Evolutionary conservation across 495 filamentous ascomycete genomes (phyloP), one percentile per base, ranked within the genome.

Genomic region (Oleoguttula mirabilis): DNA sequence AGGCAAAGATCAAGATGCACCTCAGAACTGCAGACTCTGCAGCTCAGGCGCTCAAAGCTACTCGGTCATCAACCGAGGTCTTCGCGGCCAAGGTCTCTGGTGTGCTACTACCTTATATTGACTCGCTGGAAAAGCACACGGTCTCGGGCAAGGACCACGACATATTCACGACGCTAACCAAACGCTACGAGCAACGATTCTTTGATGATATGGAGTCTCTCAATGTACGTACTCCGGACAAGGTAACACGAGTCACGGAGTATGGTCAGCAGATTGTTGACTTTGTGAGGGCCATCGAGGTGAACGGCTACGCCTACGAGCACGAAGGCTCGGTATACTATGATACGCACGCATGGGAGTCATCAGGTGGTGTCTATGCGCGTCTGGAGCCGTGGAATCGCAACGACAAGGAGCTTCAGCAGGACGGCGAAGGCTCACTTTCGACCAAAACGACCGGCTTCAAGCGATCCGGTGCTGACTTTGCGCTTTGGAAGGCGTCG

Each of bases 1-100:
- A 92, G 49, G 75, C 78, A 2, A 96, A 95, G 67, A 62, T 84
- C 38, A 94, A 92, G 57, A 94, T 94, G 87, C 86, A 94, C 52
- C 73, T 94, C 41, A 81, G 74, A 55, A 93, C 84, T 2, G 76
- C 79, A 16, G 41, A 42, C 6, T 47, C 56, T 5, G 64, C 64
- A 20, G 52, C 55, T 0, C 46, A 54, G 33, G 60, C 58, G 4
- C 40, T 64, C 10, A 10, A 33, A 15, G 10, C 19, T 11, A n/a
- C 36, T 11, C 25, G 36, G n/a, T 22, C 42, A 15, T 36, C 41
- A 12, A 24, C 55, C 1, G 74, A 78, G 28, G 68, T 76, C 2
- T 78, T 77, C 55, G 76, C 70, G 37, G 52, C 56, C 2, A 57
- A 63, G 12, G 67, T 71, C 0, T 59, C 77, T 27, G 78, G 82